Evolutionary conservation across 805 yeast genomes (phyloP).

Genomic region (Cyberlindnera veronae): DNA sequence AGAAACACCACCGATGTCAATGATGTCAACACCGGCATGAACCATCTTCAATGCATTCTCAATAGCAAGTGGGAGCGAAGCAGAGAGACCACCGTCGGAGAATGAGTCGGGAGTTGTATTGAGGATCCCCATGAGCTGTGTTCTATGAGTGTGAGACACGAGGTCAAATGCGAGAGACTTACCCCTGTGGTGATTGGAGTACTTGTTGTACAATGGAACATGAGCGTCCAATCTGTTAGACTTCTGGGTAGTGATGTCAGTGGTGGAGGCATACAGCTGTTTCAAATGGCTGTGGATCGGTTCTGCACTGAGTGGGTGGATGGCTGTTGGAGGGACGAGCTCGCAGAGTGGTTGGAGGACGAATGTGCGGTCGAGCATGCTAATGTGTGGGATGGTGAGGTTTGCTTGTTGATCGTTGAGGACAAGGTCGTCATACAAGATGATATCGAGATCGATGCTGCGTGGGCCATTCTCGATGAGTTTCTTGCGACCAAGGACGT

Average conservation of each 20-base stretch:
- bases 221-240: conserved; percentile 47
- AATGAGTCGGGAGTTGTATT: conserved; percentile 94
- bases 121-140: conserved; percentile 81
- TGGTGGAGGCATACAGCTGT: conserved; percentile 42
- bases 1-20: conserved; percentile 94
- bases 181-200: conserved; percentile 14
- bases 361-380: conserved; percentile 86
- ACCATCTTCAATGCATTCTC: conserved; percentile 47
- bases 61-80: conserved; percentile 39
- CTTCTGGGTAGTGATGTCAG: conserved; percentile 39
- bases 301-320: conserved; percentile 87
- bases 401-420: conserved; percentile 50
- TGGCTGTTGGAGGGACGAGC: conserved; percentile 56
- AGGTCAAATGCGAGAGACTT: conserved; percentile 43
- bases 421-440: conserved; percentile 53
- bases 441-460: conserved; percentile 82
- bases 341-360: conserved; percentile 89
- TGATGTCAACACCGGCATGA: conserved; percentile 60
- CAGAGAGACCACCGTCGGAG: conserved; percentile 74
- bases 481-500: conserved; percentile 66
- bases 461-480: conserved; percentile 89
- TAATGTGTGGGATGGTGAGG: conserved; percentile 78
- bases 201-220: conserved; percentile 41
- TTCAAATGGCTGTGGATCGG: conserved; percentile 66
- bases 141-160: conserved; percentile 40